Evolutionary conservation across 129 eudicot species (phyloP), one percentile per base, ranked within the genome.

Genomic region (Ambrosia trifida): DNA sequence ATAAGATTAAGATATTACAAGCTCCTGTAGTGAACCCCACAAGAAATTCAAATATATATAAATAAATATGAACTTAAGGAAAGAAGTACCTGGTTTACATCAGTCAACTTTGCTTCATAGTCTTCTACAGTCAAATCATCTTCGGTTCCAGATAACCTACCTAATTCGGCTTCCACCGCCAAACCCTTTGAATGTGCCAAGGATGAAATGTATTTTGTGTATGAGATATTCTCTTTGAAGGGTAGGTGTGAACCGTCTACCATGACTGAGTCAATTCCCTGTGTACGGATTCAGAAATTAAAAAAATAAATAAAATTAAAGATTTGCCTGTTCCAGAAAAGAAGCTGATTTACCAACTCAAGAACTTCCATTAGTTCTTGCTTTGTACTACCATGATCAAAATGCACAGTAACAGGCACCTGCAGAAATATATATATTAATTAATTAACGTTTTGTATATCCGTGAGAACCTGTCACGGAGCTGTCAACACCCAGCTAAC

Each of bases 401-500:
- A 95, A 83, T 95, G 97, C 63, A 95, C 89, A 0, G 95, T 95
- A n/a, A 95, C 75, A 32, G 99, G 99, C 56, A 95, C 99, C 99
- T 95, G 88, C 54, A 65, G 31, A 50, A 65, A 53, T 36, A 36
- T 7, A 57, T 30, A 40, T 8, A 33, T 3, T 41, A 14, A 41
- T 67, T 56, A 57, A 16, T 53, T 9, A 46, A 1, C 28, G 1
- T 24, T 24, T 24, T 24, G n/a, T 24, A 24, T 24, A 24, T 0
- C 28, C 1, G 28, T 24, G 28, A 24, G 1, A 24, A 24, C 28
- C 28, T 1, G 1, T 24, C 28, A 24, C 28, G 1, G 28, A 1
- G 28, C 43, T 4, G 7, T 36, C 43, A 36, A 36, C 7, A 36
- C 43, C 38, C 7, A 4, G 43, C 43, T 36, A 36, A 36, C 8